Percentiles rank a stretch among this genome's conserved stretches.
These are phyloP conservation scores for Medicago ruthenica DNA, from an alignment of 306 rosid genomes.

Conservation along the genomic window DNA sequence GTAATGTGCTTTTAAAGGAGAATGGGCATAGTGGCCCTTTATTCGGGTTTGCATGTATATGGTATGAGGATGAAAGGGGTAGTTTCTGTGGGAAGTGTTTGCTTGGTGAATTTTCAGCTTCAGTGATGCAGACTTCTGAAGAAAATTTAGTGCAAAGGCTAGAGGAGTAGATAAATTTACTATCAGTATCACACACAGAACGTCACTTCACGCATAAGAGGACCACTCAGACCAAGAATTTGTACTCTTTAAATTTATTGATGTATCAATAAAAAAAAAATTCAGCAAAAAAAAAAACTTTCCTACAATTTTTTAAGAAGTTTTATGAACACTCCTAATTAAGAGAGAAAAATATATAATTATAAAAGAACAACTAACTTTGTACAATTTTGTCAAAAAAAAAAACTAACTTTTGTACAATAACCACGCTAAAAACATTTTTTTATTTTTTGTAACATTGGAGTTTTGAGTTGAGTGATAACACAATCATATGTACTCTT, in stretches of 20 bases:
- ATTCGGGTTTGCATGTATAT: not conserved
- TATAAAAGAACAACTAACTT: too few relatives aligned
- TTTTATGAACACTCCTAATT: not conserved
- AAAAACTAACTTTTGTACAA: too few relatives aligned
- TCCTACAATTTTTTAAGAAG: not conserved
- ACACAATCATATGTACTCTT: too few relatives aligned
- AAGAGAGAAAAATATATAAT: not conserved
- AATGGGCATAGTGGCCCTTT: slow-evolving; percentile 12
- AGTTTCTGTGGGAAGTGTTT: slow-evolving; percentile 2
- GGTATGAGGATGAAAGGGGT: not conserved
- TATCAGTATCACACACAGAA: slow-evolving; percentile 10
- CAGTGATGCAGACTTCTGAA: not conserved
- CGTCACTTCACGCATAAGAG: not conserved
- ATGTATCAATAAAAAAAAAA: not conserved
- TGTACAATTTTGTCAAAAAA: too few relatives aligned
- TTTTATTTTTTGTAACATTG: too few relatives aligned
- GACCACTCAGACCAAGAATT: not conserved
- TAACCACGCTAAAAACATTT: too few relatives aligned
- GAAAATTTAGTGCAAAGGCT: not conserved
- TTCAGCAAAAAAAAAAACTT: too few relatives aligned
- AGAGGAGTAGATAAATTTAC: slow-evolving; percentile 8
- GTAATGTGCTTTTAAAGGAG: not conserved
- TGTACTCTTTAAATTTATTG: slow-evolving; percentile 18
- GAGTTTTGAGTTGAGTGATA: too few relatives aligned
- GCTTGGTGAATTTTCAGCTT: slow-evolving; percentile 5